phyloP scores from a whole-genome alignment of 2,329 filamentous ascomycete species.

The Ophiostoma sp. region DNA sequence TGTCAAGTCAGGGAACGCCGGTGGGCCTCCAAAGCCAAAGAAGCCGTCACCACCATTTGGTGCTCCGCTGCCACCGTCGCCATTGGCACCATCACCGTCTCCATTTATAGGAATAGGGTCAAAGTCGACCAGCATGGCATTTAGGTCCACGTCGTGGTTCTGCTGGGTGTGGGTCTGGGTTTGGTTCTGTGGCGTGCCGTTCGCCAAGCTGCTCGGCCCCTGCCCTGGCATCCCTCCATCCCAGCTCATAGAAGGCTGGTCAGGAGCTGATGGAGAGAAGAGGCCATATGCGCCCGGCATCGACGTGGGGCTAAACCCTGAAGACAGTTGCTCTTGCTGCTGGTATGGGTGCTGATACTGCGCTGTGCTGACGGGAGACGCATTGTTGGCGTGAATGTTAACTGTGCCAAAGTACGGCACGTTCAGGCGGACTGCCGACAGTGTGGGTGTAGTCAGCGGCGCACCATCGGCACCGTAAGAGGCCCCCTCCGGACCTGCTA shows the following conservation, averaged over 20 bases:
- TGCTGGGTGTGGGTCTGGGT: background rate
- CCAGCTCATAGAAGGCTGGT: slow-evolving; percentile 15
- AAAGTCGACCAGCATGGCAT: slow-evolving; percentile 27
- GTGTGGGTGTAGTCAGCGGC: background rate
- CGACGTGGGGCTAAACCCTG: background rate
- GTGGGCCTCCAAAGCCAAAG: slow-evolving; percentile 15
- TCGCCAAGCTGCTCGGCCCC: background rate
- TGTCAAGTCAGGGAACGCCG: slow-evolving; percentile 28
- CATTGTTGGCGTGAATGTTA: slow-evolving; percentile 35
- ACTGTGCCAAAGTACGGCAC: slow-evolving; percentile 46
- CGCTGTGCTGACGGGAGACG: background rate
- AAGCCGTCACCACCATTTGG: slow-evolving; percentile 15
- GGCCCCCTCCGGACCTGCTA: background rate
- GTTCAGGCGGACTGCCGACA: slow-evolving; percentile 35
- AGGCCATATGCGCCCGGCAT: background rate
- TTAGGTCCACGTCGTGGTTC: slow-evolving; percentile 20
- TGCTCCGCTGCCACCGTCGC: background rate
- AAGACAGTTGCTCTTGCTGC: background rate
- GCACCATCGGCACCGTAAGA: background rate
- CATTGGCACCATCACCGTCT: background rate
- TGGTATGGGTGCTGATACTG: slow-evolving; percentile 8
- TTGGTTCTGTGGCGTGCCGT: background rate
- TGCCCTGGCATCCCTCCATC: background rate
- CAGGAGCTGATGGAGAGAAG: background rate
- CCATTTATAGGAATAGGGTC: slow-evolving; percentile 19